Base-by-base conservation (phyloP, 2,329 filamentous ascomycete species). In the Ustulina deusta region DNA sequence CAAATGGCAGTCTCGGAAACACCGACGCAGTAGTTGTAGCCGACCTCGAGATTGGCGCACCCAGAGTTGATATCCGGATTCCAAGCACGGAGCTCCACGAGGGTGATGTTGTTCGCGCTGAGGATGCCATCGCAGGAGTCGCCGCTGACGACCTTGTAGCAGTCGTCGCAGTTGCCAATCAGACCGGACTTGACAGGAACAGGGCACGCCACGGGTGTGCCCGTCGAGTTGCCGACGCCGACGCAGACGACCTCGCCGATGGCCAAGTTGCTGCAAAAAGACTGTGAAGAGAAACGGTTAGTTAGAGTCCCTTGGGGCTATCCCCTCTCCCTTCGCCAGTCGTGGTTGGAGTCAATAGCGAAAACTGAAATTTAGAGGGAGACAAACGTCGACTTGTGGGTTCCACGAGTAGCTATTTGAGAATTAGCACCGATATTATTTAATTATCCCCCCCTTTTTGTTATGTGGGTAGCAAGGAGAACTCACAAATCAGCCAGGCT, bases 11-110 rank as follows among this genome's bases (percentile, higher is more conserved):
- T 55, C 9, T 56, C 34, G 27, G 61, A 58, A 25, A 66, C 63
- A 9, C 66, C 74, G 17, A 75, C 71, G 61, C 74, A 75, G 65
- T 75, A 75, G 58, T 75, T 74, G 34, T 72, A 75, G 4, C 70
- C 74, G 27, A 75, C 29, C 69, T 67, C 60, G 10, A 75, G 66
- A 42, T 74, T 75, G 0, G 68, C 65, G 73, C 74, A 75, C 2
- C 7, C 58, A 22, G 54, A 27, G 51, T 71, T 46, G 29, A 75
- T 17, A 40, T 68, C 69, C 17, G 74, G 73, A 69, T 75, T 75
- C 74, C 74, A 75, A 3, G 34, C n/a, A 6, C 32, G 54, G 32
- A 75, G 63, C 38, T 74, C 51, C 25, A 29, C 25, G 7, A 71
- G 29, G 29, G 70, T 55, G 62, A 75, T 67, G 49, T 57, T 55